phyloP scores from a whole-genome alignment of 257 asterid genomes.

The Plantago ovata region DNA sequence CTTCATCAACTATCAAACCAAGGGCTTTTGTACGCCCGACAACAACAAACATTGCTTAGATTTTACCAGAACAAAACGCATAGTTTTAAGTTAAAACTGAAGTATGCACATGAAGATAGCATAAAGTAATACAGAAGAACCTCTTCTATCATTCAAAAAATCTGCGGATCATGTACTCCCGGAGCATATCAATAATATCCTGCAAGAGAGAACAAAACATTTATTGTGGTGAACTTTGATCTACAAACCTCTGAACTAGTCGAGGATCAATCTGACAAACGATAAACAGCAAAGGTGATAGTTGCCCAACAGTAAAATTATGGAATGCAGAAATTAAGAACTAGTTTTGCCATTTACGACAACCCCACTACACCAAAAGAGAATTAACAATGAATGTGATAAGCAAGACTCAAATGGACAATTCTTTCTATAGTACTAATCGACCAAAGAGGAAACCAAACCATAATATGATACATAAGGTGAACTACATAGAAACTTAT shows the following conservation, averaged over 20 bases:
- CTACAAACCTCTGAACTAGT: slow-evolving; percentile 35
- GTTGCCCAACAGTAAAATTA: not conserved
- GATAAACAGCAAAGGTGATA: not conserved
- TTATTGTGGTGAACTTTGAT: slow-evolving; percentile 31
- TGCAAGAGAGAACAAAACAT: slow-evolving; percentile 37
- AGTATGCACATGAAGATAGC: not conserved
- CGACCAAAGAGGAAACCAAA: too few relatives aligned
- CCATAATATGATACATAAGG: too few relatives aligned
- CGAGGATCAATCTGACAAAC: slow-evolving; percentile 30
- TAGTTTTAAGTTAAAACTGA: not conserved
- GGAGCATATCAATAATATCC: slow-evolving; percentile 50
- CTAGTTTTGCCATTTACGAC: not conserved
- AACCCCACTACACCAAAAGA: too few relatives aligned
- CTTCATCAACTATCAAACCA: not conserved
- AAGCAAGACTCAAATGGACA: too few relatives aligned
- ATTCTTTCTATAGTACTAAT: too few relatives aligned
- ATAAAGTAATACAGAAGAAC: not conserved
- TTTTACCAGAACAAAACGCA: not conserved
- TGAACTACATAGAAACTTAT: too few relatives aligned
- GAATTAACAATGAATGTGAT: too few relatives aligned
- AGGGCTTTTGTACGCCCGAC: too few relatives aligned
- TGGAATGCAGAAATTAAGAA: not conserved
- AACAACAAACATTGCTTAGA: not conserved
- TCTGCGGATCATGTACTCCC: slow-evolving; percentile 29
- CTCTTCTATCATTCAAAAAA: slow-evolving; percentile 18